Evolutionary conservation across 768 basidiomycete genomes (phyloP).

Genomic region (Suillus discolor): DNA sequence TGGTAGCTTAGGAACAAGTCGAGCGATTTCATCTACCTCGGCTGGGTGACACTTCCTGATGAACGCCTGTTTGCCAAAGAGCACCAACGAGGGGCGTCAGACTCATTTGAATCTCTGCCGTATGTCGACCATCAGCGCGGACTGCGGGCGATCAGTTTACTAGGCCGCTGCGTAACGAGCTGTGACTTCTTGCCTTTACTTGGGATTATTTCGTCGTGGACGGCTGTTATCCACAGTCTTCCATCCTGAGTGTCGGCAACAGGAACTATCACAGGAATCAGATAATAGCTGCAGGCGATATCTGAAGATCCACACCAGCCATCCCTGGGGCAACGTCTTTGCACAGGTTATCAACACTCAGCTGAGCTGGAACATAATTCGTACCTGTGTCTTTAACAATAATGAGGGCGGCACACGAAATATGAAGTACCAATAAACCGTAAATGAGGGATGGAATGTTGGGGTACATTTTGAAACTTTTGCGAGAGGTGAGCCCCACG

Average conservation of each 20-base stretch:
- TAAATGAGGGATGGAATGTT: not conserved
- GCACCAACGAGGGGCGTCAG: not conserved
- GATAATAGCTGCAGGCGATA: not conserved
- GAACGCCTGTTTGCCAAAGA: slow-evolving; percentile 2
- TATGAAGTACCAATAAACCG: not conserved
- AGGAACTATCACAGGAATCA: not conserved
- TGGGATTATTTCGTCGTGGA: not conserved
- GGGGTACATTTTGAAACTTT: not conserved
- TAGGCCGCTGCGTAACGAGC: not conserved
- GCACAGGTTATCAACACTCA: not conserved
- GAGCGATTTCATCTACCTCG: not conserved
- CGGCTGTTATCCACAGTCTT: not conserved
- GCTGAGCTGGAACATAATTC: not conserved
- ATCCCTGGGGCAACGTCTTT: not conserved
- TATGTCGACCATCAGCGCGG: not conserved
- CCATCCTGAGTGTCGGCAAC: not conserved
- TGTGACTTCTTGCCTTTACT: not conserved
- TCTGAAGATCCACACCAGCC: not conserved
- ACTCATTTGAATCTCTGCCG: not conserved
- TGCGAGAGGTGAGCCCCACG: not conserved
- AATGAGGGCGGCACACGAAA: not conserved
- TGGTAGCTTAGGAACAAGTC: not conserved
- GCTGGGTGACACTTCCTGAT: not conserved
- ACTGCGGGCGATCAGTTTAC: not conserved
- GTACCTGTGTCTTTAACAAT: slow-evolving; percentile 1